Evolutionary conservation across 192 early-diverging fungal species (phyloP), one percentile per base, ranked within the genome.

Genomic region (Mortierella claussenii): DNA sequence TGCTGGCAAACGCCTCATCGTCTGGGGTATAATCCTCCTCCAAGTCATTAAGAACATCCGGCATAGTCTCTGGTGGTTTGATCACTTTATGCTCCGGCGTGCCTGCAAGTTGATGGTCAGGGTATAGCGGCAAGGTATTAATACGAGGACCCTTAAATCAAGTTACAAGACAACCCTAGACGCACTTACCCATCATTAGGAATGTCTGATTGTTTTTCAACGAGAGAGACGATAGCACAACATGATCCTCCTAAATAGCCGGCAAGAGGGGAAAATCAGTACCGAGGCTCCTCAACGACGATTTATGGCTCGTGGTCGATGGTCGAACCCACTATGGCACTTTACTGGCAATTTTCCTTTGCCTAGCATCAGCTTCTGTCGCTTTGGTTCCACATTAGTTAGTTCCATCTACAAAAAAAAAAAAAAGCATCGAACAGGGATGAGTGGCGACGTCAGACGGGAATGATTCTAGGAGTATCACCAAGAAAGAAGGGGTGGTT

Each of bases 351-450:
- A 65, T 62, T 83, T 82, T 21, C 90, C 89, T 58, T 85, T 87
- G 31, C 89, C 86, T 9, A 93, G 74, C 50, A 93, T 80, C n/a
- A 93, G 83, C 56, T 93, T 93, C 64, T 91, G 89, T 52, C 87
- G 71, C 37, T 79, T 67, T 11, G 87, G 82, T 17, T 83, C 84
- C 4, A 93, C 89, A 30, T 85, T 80, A 0, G 92, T 93, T 43
- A 89, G 63, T 45, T 88, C 89, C 46, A 85, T 83, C 21, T 76
- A 60, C 11, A 37, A 43, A 54, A 34, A 47, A 40, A 27, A 4
- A 28, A 48, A 33, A 18, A 12, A 33, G 32, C 21, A 1, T 32
- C 23, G 43, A 58, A 7, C 5, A 30, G 11, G 0, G 4, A 27
- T 5, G 32, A 9, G 11, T 17, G 15, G 17, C 12, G 32, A 37